Evolutionary conservation across 306 rosid species (phyloP).

Genomic region (Castanospermum australe): DNA sequence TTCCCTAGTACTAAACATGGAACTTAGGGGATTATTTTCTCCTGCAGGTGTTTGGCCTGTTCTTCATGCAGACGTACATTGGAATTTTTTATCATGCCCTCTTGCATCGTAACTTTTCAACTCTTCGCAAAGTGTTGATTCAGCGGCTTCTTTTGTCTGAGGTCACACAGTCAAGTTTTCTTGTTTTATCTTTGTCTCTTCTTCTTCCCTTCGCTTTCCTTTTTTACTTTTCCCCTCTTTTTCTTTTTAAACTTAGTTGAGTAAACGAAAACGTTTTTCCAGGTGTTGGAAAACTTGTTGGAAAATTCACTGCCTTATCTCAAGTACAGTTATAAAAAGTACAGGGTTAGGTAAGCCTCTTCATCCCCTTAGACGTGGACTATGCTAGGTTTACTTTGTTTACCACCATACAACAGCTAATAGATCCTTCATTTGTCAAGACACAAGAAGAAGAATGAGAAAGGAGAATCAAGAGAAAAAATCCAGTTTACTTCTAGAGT

Average conservation of each 20-base stretch:
- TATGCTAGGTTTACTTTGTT: slow-evolving; percentile 12
- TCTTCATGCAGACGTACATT: slow-evolving; percentile 96
- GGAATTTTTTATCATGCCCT: slow-evolving; percentile 96
- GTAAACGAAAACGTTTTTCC: slow-evolving; percentile 25
- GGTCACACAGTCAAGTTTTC: slow-evolving; percentile 41
- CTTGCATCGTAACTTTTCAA: slow-evolving; percentile 79
- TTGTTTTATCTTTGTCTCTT: neutral
- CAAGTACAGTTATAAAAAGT: slow-evolving; percentile 84
- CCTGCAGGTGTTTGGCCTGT: slow-evolving; percentile 92
- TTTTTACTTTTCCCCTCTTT: slow-evolving; percentile 3
- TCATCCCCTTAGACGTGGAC: neutral
- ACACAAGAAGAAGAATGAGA: slow-evolving; percentile 64
- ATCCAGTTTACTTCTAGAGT: slow-evolving; percentile 80
- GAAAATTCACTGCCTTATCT: slow-evolving; percentile 86
- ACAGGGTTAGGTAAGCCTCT: slow-evolving; percentile 70
- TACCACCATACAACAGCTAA: slow-evolving; percentile 27
- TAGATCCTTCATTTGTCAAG: slow-evolving; percentile 41
- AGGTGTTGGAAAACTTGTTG: slow-evolving; percentile 89
- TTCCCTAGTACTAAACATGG: slow-evolving; percentile 14
- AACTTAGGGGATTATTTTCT: slow-evolving; percentile 25
- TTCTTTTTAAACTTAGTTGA: slow-evolving; percentile 18
- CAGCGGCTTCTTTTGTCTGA: slow-evolving; percentile 94
- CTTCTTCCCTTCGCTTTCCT: neutral
- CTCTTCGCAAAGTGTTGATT: slow-evolving; percentile 87
- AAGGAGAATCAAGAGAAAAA: slow-evolving; percentile 55